Evolutionary conservation across 768 basidiomycete species (phyloP).

Genomic region (Termitomyces sp.): DNA sequence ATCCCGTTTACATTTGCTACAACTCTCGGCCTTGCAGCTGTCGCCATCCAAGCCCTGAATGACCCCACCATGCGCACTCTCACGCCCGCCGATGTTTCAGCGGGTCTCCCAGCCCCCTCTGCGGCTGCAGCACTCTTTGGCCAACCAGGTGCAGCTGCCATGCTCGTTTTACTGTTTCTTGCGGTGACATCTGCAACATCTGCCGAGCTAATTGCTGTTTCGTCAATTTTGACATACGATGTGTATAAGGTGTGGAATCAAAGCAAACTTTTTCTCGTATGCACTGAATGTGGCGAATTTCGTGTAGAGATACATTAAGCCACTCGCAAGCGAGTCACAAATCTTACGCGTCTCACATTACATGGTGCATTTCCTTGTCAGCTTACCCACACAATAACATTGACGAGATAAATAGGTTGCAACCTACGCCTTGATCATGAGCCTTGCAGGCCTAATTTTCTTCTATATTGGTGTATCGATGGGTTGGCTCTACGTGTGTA

Average conservation of each 20-base stretch:
- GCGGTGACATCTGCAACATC: slow-evolving; percentile 83
- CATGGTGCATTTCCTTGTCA: slow-evolving; percentile 36
- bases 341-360: slow-evolving; percentile 64
- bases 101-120: slow-evolving; percentile 80
- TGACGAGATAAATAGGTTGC: slow-evolving; percentile 38
- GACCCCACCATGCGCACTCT: slow-evolving; percentile 47
- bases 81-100: slow-evolving; percentile 64
- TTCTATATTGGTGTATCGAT: slow-evolving; percentile 88
- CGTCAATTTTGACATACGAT: slow-evolving; percentile 78
- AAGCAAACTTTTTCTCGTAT: not conserved
- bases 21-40: slow-evolving; percentile 81
- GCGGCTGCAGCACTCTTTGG: slow-evolving; percentile 82
- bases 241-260: slow-evolving; percentile 56
- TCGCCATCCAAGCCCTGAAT: slow-evolving; percentile 53
- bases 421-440: slow-evolving; percentile 71
- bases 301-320: slow-evolving; percentile 70
- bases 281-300: not conserved
- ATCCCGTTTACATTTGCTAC: slow-evolving; percentile 87
- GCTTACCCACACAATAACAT: not conserved
- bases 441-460: slow-evolving; percentile 79
- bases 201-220: slow-evolving; percentile 91
- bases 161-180: slow-evolving; percentile 80
- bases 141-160: slow-evolving; percentile 68
- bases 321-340: slow-evolving; percentile 68
- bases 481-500: slow-evolving; percentile 86